Conservation (phyloP, 148 eudicot genomes). For the Persicaria tinctoria region DNA sequence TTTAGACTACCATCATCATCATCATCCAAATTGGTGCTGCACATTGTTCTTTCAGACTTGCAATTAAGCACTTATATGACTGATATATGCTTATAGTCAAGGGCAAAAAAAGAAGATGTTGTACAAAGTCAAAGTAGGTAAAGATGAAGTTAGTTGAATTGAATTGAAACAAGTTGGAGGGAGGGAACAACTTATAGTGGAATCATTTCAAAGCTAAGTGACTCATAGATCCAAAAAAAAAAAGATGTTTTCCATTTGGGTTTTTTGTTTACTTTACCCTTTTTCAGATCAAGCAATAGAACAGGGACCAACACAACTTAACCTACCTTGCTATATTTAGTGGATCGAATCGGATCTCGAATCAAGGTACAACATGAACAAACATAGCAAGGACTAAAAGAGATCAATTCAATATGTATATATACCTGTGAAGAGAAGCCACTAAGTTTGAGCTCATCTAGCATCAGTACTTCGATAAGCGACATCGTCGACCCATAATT, state of each 20-base stretch:
- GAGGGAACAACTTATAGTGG: slow-evolving; percentile 3
- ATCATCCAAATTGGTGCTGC: not conserved
- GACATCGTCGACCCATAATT: not conserved
- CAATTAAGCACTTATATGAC: slow-evolving; percentile 6
- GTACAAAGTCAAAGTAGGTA: not conserved
- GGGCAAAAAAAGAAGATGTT: not conserved
- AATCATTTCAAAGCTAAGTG: not conserved
- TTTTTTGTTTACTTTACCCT: not conserved
- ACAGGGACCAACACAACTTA: not conserved
- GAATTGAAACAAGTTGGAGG: not conserved
- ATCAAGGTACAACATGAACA: not conserved
- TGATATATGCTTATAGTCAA: not conserved
- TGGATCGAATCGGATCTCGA: not conserved
- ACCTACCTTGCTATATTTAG: not conserved
- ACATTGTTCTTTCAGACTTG: not conserved
- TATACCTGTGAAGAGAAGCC: slow-evolving; percentile 1
- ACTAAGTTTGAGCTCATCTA: not conserved
- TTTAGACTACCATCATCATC: not conserved
- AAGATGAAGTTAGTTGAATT: not conserved
- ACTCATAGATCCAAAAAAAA: slow-evolving; percentile 1
- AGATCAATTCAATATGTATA: not conserved
- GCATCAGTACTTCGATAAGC: not conserved
- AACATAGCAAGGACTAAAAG: not conserved
- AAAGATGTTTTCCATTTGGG: not conserved
- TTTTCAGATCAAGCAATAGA: not conserved